Evolutionary conservation across 495 filamentous ascomycete species (phyloP).

Genomic region (Aspergillus egyptiacus): DNA sequence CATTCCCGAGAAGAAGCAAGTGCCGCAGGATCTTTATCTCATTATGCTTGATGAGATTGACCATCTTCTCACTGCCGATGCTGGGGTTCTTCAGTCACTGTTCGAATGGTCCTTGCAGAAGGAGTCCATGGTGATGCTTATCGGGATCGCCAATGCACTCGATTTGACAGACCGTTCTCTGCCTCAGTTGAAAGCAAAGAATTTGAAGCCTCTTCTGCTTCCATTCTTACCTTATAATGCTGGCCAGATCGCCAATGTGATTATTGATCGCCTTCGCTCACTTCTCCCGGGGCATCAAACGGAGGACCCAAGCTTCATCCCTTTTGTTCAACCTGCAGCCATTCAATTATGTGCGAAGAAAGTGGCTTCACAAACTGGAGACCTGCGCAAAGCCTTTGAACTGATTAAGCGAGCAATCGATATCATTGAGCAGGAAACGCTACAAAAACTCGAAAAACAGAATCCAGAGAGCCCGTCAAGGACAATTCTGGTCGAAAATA

Average conservation of each 20-base stretch:
- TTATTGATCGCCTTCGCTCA: conserved; percentile 73
- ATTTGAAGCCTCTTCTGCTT: conserved; percentile 80
- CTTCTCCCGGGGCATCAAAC: conserved; percentile 51
- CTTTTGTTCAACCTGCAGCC: conserved; percentile 88
- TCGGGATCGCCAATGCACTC: conserved; percentile 95
- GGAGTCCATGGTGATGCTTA: conserved; percentile 69
- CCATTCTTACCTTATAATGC: conserved; percentile 92
- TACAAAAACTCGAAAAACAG: conserved; percentile 39
- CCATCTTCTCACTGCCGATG: conserved; percentile 78
- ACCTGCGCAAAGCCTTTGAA: conserved; percentile 92
- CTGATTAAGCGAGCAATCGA: conserved; percentile 87
- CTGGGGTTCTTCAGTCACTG: conserved; percentile 78
- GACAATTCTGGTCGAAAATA: conserved; percentile 59
- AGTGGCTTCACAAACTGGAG: conserved; percentile 85
- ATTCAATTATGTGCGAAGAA: conserved; percentile 92
- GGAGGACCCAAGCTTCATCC: conserved; percentile 55
- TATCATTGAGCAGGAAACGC: conserved; percentile 76
- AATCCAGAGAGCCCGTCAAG: conserved; percentile 44
- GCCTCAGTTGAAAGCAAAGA: conserved; percentile 85
- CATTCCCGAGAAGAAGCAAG: conserved; percentile 35
- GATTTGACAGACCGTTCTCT: conserved; percentile 94
- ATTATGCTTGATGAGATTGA: conserved; percentile 94
- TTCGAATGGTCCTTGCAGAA: conserved; percentile 88
- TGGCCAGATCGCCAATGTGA: conserved; percentile 78
- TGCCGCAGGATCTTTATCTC: conserved; percentile 53